Base-by-base conservation (phyloP, 75 land plant genomes). In the Cunninghamia lanceolata region DNA sequence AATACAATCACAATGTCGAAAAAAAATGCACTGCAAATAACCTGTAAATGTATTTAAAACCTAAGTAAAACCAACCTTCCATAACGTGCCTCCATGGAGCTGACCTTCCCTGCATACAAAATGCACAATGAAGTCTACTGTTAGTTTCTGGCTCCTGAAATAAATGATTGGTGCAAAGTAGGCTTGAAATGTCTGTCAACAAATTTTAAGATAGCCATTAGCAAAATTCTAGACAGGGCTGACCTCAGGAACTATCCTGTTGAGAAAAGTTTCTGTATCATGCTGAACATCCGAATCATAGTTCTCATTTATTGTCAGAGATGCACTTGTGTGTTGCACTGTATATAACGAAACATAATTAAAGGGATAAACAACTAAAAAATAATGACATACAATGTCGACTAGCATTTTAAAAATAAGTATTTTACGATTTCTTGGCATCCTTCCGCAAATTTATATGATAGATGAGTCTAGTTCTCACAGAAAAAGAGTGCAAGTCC, bases 251-350 rank as follows among this genome's bases (percentile, higher is more conserved):
- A 98, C 99, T 36, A 96, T 92, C 47, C 86, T 93, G 86, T 94
- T 98, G 13, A 98, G 92, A 66, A 96, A 98, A 0, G 99, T 98
- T 86, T 98, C 99, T 28, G 95, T 98, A 85, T 98, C 99, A 86
- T 89, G 94, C 82, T 90, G 94, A 82, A 98, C 99, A 96, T 98
- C 99, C 11, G 93, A 87, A 86, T 98, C 99, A 84, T 96, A 98
- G 81, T 98, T 98, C 91, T 98, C 99, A 87, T 98, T 98, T 77
- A 98, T 92, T 45, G 99, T 98, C 70, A 98, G 90, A 42, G 99
- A 98, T 54, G 99, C 99, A 94, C 99, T 98, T 13, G 99, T 98
- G 66, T 98, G 99, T 82, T 96, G 99, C 88, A 98, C 99, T 98
- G 94, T 1, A 86, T 52, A 50, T 35, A n/a, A 4, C 40, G 4